Conservation (phyloP, 2,329 filamentous ascomycete species). For the Fusarium vanettenii region DNA sequence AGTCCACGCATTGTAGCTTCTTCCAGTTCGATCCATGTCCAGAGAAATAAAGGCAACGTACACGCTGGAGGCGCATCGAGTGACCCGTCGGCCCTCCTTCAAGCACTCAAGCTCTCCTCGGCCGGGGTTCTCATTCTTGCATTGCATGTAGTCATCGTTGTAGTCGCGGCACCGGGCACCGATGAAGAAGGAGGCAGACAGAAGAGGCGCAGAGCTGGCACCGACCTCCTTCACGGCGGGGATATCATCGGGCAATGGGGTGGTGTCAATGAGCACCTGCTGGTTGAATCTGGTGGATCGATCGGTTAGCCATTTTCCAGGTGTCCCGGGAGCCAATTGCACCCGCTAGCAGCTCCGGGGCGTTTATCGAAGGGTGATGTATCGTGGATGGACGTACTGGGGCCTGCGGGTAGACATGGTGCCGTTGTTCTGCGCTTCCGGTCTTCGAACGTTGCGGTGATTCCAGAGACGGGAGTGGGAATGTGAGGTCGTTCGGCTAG, state of each 20-base stretch:
- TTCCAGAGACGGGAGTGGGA: constrained; percentile 43
- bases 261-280: constrained; percentile 92
- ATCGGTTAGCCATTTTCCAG: constrained; percentile 44
- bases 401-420: constrained; percentile 57
- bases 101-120: constrained; percentile 93
- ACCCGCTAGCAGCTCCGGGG: constrained; percentile 2
- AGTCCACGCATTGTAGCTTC: background rate
- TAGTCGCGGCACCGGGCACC: constrained; percentile 93
- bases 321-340: constrained; percentile 38
- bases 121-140: constrained; percentile 94
- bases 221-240: constrained; percentile 95
- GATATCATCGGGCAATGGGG: constrained; percentile 90
- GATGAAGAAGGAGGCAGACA: constrained; percentile 96
- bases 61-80: constrained; percentile 96
- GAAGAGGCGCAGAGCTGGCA: constrained; percentile 88
- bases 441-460: constrained; percentile 43
- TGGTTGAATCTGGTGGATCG: constrained; percentile 84
- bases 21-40: background rate
- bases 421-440: constrained; percentile 45
- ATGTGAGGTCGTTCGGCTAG: constrained; percentile 45
- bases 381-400: constrained; percentile 50
- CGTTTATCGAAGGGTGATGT: background rate
- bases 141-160: constrained; percentile 99
- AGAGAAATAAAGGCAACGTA: constrained; percentile 62
- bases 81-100: constrained; percentile 96